Evolutionary conservation across 495 filamentous ascomycete genomes (phyloP).

Genomic region (Aspergillus mulundensis): DNA sequence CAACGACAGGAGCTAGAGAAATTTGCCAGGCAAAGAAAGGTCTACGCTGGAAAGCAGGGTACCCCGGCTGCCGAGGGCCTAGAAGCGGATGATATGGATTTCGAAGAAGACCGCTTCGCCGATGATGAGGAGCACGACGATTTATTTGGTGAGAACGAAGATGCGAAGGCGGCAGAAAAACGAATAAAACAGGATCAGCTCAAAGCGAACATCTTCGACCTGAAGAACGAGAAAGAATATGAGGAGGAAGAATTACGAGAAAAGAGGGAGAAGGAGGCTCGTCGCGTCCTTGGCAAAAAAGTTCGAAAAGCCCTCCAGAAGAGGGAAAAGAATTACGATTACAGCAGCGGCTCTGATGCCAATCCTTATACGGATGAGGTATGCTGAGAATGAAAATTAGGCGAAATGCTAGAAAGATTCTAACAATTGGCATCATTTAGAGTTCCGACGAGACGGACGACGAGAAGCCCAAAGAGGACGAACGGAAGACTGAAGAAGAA

Average conservation of each 20-base stretch:
- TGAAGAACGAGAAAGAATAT: constrained; percentile 80
- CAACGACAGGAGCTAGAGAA: constrained; percentile 47
- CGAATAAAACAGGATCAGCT: constrained; percentile 84
- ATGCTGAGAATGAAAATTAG: no score
- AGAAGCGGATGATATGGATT: constrained; percentile 56
- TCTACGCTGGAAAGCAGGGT: constrained; percentile 42
- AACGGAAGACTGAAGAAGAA: constrained; percentile 67
- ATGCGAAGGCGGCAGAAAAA: constrained; percentile 79
- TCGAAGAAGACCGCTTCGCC: constrained; percentile 65
- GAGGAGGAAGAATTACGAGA: constrained; percentile 72
- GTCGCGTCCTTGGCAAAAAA: constrained; percentile 65
- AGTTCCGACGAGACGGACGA: constrained; percentile 44
- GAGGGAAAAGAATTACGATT: constrained; percentile 79
- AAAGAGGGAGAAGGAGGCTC: constrained; percentile 61
- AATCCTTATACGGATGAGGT: constrained; percentile 71
- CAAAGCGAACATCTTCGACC: constrained; percentile 78
- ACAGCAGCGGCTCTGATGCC: constrained; percentile 67
- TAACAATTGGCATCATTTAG: no score
- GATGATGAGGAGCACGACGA: constrained; percentile 86
- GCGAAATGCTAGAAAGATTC: no score
- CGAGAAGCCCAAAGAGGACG: constrained; percentile 61
- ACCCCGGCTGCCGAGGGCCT: constrained; percentile 44
- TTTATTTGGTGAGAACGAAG: constrained; percentile 81
- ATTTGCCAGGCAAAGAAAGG: constrained; percentile 45
- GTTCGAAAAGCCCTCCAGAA: constrained; percentile 75